Percentiles rank a stretch among this genome's conserved stretches.
These are phyloP conservation scores for Phialophora verrucosa DNA, from an alignment of 2,329 filamentous ascomycete genomes.

Conservation along the genomic window DNA sequence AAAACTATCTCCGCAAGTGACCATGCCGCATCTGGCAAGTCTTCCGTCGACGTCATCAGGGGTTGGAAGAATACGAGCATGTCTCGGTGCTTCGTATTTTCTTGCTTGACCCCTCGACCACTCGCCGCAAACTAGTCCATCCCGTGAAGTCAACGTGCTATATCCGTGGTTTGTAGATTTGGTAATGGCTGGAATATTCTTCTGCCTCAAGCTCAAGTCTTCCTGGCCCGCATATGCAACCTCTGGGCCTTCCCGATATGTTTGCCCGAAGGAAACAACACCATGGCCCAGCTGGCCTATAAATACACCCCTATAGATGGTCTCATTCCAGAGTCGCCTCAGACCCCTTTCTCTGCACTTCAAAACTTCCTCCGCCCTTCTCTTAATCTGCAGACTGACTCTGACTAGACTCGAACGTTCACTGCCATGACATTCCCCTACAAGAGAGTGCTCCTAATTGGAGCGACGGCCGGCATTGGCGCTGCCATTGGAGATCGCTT, in stretches of 20 bases:
- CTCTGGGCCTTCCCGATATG: neutral
- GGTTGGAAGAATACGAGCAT: neutral
- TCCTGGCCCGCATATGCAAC: neutral
- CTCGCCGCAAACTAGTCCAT: neutral
- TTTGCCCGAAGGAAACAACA: neutral
- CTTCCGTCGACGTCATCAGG: slow-evolving; percentile 19
- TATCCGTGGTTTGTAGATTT: neutral
- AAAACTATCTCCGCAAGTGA: neutral
- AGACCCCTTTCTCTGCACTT: neutral
- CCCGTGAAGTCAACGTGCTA: neutral
- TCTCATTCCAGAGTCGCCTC: neutral
- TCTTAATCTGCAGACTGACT: neutral
- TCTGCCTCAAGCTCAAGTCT: neutral
- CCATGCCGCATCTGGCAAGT: slow-evolving; percentile 15
- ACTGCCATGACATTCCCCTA: slow-evolving; percentile 59
- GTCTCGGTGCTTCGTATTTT: neutral
- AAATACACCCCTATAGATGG: neutral
- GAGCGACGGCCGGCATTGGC: slow-evolving; percentile 63
- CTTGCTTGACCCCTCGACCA: neutral
- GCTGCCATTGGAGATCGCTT: slow-evolving; percentile 56
- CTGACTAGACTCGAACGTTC: neutral
- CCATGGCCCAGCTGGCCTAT: neutral
- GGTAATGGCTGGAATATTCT: neutral
- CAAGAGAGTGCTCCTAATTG: slow-evolving; percentile 61
- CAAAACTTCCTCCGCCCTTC: neutral